Conservation (phyloP, 2,329 filamentous ascomycete genomes). For the Helotiales sp. region DNA sequence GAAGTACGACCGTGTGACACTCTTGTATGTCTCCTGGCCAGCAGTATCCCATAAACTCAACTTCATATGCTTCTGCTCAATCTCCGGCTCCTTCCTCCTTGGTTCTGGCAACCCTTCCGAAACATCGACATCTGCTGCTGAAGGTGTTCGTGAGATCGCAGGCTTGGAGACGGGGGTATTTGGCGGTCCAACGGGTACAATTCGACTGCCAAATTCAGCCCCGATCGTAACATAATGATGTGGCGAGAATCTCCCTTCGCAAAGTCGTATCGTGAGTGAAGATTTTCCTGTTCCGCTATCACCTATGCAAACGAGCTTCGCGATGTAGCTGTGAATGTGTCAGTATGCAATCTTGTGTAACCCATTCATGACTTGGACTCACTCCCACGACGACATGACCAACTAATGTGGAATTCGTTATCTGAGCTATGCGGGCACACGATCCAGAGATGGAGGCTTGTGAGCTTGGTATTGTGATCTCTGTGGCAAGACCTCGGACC, state of each 20-base stretch:
- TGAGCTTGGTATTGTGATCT: neutral
- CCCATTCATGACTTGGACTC: no score
- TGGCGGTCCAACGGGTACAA: constrained; percentile 86
- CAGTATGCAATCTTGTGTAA: no score
- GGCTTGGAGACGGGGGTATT: constrained; percentile 51
- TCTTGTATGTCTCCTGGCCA: constrained; percentile 96
- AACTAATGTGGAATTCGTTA: neutral
- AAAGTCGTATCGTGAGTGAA: constrained; percentile 88
- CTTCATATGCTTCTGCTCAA: constrained; percentile 79
- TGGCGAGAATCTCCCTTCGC: constrained; percentile 91
- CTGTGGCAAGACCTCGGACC: neutral
- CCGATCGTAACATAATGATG: constrained; percentile 97
- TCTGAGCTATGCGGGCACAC: constrained; percentile 5
- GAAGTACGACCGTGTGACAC: constrained; percentile 83
- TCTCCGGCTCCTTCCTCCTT: constrained; percentile 37
- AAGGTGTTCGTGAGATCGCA: constrained; percentile 25
- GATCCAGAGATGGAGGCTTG: constrained; percentile 6
- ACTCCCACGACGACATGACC: constrained; percentile 74
- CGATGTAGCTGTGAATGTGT: no score
- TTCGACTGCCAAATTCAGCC: constrained; percentile 94
- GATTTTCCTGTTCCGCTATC: constrained; percentile 97
- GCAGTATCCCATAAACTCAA: constrained; percentile 94
- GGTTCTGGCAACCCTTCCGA: constrained; percentile 53
- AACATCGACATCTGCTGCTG: constrained; percentile 29
- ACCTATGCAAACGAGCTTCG: constrained; percentile 96